A percentile compares a stretch with the other conserved stretches of the same genome.
Conservation (phyloP, 2,329 filamentous ascomycete genomes). For the Fusarium nelsonii region DNA sequence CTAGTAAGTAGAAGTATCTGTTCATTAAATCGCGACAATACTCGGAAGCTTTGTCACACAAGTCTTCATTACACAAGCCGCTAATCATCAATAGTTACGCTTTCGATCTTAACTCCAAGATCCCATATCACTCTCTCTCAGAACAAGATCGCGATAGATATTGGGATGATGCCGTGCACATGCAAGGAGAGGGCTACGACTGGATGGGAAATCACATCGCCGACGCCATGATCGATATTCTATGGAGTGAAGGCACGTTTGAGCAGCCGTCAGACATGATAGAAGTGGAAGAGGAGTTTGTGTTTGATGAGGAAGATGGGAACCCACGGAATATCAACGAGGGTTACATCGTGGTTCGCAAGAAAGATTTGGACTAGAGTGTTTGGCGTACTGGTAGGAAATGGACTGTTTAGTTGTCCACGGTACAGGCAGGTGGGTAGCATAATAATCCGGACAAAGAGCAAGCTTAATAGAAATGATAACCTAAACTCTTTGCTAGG, state of each 20-base stretch:
- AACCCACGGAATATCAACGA: slow-evolving; percentile 60
- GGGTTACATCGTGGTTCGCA: slow-evolving; percentile 67
- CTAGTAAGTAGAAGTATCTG: slow-evolving; percentile 60
- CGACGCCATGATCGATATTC: slow-evolving; percentile 62
- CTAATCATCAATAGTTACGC: slow-evolving; percentile 59
- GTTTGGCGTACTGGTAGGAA: neutral
- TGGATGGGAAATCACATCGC: slow-evolving; percentile 71
- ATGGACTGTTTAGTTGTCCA: neutral
- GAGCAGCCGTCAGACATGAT: slow-evolving; percentile 12
- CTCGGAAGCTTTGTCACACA: too few species aligned
- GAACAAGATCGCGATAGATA: slow-evolving; percentile 60
- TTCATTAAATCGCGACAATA: too few species aligned
- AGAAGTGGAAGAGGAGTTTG: slow-evolving; percentile 9
- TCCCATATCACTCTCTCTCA: slow-evolving; percentile 67
- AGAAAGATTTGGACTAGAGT: slow-evolving; percentile 2
- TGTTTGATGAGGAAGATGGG: slow-evolving; percentile 65
- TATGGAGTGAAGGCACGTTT: slow-evolving; percentile 52
- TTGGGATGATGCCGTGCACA: slow-evolving; percentile 73
- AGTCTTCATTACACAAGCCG: neutral
- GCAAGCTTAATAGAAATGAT: too few species aligned
- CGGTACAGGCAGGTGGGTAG: too few species aligned
- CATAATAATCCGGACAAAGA: too few species aligned
- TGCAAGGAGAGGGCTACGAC: slow-evolving; percentile 70
- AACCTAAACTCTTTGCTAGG: too few species aligned
- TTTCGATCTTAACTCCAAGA: slow-evolving; percentile 66